Evolutionary conservation across 73 alveolate species (phyloP).

Genomic region (Blepharisma stoltei): DNA sequence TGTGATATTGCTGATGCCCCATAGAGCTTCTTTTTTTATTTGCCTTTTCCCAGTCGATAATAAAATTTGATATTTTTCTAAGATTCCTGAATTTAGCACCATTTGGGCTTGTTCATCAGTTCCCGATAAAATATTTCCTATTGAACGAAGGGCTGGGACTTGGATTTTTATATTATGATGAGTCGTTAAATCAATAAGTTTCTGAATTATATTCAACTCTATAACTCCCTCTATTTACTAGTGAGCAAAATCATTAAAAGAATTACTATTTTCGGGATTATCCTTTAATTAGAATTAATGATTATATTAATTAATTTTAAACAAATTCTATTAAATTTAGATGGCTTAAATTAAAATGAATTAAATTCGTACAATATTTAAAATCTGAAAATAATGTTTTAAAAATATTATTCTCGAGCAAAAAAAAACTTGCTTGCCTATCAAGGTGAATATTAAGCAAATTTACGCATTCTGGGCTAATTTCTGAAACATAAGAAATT

Average conservation of each 20-base stretch:
- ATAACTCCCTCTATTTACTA: conserved; percentile 71
- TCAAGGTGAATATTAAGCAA: no score
- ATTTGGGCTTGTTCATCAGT: conserved; percentile 80
- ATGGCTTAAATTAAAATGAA: no score
- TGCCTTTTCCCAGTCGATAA: conserved; percentile 63
- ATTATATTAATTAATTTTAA: no score
- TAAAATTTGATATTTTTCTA: conserved; percentile 60
- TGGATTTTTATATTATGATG: conserved; percentile 56
- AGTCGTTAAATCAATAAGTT: conserved; percentile 66
- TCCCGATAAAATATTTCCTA: conserved; percentile 93
- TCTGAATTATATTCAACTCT: conserved; percentile 64
- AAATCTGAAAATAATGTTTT: no score
- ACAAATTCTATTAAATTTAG: no score
- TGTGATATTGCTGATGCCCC: conserved; percentile 89
- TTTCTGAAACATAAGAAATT: conserved; percentile 65
- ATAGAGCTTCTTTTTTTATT: conserved; percentile 89
- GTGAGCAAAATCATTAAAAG: conserved; percentile 82
- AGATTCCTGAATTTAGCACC: conserved; percentile 74
- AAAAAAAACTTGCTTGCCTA: no score
- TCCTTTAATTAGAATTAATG: no score
- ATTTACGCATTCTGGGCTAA: no score
- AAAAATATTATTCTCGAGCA: no score
- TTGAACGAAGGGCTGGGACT: conserved; percentile 80
- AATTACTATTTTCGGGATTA: no score
- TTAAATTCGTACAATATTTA: no score